These are phyloP conservation scores for Pyrenochaeta sp. DNA, from an alignment of 2,329 filamentous ascomycete genomes.

Conservation along the genomic window DNA sequence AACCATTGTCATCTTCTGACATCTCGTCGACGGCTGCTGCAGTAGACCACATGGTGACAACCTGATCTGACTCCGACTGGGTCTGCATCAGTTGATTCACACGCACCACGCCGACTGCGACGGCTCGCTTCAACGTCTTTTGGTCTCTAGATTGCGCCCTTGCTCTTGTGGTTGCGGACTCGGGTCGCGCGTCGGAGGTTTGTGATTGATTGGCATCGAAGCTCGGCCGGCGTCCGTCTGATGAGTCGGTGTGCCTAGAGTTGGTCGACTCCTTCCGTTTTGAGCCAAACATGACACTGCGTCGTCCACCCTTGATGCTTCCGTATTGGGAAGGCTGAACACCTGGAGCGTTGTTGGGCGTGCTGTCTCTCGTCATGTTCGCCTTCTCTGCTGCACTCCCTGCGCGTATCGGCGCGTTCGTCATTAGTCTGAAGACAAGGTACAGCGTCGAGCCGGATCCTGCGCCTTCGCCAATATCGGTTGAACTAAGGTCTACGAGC, in stretches of 20 bases:
- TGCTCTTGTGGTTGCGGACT: constrained; percentile 38
- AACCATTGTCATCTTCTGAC: constrained; percentile 67
- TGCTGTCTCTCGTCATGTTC: constrained; percentile 34
- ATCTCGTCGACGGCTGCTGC: constrained; percentile 48
- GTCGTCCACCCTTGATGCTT: constrained; percentile 54
- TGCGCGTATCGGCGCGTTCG: constrained; percentile 58
- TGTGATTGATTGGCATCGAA: constrained; percentile 35
- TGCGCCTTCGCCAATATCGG: constrained; percentile 73
- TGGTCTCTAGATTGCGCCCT: constrained; percentile 49
- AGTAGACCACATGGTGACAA: constrained; percentile 80
- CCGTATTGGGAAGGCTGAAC: constrained; percentile 44
- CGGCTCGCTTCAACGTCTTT: constrained; percentile 69
- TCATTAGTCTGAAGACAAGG: constrained; percentile 81
- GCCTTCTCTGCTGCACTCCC: constrained; percentile 42
- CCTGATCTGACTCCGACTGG: constrained; percentile 75
- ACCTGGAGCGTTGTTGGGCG: constrained; percentile 27
- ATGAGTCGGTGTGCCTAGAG: constrained; percentile 25
- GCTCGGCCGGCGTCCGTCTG: constrained; percentile 32
- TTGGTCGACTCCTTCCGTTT: constrained; percentile 59
- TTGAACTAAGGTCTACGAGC: constrained; percentile 83
- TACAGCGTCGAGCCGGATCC: constrained; percentile 77
- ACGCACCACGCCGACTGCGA: constrained; percentile 80
- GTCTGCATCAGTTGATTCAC: constrained; percentile 78
- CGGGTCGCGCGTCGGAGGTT: constrained; percentile 36
- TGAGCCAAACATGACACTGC: constrained; percentile 72